Evolutionary conservation across 106 monocot species (phyloP).

Genomic region (Cymbidium sinense): DNA sequence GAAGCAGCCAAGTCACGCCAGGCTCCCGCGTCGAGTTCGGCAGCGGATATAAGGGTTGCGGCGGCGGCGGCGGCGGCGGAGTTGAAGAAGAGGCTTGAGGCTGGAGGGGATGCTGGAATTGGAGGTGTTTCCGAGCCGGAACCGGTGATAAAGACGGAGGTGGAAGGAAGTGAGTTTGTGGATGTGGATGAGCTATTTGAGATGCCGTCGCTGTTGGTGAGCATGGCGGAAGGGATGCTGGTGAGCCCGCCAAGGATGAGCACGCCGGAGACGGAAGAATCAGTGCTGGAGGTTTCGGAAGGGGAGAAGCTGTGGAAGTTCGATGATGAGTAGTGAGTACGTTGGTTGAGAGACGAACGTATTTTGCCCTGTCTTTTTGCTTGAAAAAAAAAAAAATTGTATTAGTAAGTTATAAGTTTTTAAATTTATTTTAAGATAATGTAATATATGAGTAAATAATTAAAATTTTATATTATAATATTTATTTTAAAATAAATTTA

Average conservation of each 20-base stretch:
- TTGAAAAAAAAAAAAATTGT: no score
- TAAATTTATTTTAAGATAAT: no score
- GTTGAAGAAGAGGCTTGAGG: neutral
- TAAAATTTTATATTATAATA: no score
- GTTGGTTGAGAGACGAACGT: no score
- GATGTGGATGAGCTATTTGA: constrained; percentile 4
- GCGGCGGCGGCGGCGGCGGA: constrained; percentile 4
- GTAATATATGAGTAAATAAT: no score
- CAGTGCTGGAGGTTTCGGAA: neutral
- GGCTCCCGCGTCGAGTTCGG: neutral
- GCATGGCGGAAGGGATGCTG: constrained; percentile 8
- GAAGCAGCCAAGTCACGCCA: neutral
- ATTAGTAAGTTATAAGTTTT: no score
- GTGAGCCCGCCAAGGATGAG: constrained; percentile 6
- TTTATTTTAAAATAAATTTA: no score
- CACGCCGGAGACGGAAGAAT: neutral
- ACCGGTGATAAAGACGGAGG: neutral
- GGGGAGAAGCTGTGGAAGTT: neutral
- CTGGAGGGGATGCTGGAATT: no score
- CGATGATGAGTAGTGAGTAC: neutral
- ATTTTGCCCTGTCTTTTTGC: no score
- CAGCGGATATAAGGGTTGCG: constrained; percentile 10
- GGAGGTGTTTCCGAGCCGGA: neutral
- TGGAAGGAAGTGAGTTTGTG: neutral
- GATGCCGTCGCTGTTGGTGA: neutral